A percentile compares a stretch with the other conserved stretches of the same genome.
Evolutionary conservation across 345 rosid genomes (phyloP).

Genomic region (Rhodamnia argentea): DNA sequence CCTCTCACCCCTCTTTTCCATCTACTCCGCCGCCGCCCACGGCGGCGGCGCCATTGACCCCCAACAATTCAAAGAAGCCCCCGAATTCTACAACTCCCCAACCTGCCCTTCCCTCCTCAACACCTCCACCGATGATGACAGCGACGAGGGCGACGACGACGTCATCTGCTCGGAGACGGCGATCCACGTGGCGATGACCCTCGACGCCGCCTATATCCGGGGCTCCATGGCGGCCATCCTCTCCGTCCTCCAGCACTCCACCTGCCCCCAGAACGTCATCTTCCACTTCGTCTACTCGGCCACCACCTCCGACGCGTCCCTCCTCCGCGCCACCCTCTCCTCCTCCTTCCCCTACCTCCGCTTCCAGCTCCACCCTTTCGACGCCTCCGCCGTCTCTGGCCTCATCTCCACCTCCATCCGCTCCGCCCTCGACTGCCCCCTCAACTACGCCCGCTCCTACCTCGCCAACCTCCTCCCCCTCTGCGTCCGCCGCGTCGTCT

Average conservation of each 20-base stretch:
- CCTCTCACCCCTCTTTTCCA: constrained; percentile 1
- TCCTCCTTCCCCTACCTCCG: constrained; percentile 36
- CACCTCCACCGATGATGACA: not conserved
- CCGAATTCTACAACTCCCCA: constrained; percentile 74
- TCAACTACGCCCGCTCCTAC: constrained; percentile 42
- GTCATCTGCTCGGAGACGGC: constrained; percentile 65
- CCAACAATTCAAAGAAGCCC: constrained; percentile 76
- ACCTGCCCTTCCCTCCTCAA: constrained; percentile 36
- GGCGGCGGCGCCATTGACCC: not conserved
- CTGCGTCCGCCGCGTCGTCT: constrained; percentile 35
- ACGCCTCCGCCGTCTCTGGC: constrained; percentile 25
- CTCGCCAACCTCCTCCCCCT: constrained; percentile 21
- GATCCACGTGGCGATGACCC: constrained; percentile 93
- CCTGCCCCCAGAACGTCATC: constrained; percentile 33
- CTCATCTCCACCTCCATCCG: constrained; percentile 43
- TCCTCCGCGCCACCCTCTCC: constrained; percentile 18
- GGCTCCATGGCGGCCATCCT: constrained; percentile 51
- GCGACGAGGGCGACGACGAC: not conserved
- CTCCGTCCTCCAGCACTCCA: constrained; percentile 36
- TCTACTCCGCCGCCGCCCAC: not conserved
- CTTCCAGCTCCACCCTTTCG: constrained; percentile 26
- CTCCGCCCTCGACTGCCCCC: constrained; percentile 40
- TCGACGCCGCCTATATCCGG: constrained; percentile 79
- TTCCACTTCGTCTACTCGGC: constrained; percentile 37
- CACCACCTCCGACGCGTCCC: constrained; percentile 14